Evolutionary conservation across 2,329 filamentous ascomycete species (phyloP).

Genomic region (Colletotrichum karsti): DNA sequence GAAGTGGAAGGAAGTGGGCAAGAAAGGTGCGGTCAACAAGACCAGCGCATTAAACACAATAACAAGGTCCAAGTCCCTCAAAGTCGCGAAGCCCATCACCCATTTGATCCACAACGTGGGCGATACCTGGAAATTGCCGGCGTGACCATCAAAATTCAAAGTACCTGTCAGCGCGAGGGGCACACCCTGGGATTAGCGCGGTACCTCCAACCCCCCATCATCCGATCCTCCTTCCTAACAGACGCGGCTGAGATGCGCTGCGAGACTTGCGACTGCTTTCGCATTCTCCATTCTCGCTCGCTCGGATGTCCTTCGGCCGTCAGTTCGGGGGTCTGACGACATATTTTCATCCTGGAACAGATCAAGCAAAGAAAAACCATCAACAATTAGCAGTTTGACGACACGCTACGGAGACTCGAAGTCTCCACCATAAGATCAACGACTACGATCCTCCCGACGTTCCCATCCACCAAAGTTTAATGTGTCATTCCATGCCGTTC

Average conservation of each 20-base stretch:
- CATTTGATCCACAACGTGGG: conserved; percentile 5
- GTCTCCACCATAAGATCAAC: not conserved
- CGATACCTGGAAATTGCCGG: not conserved
- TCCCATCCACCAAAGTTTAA: conserved; percentile 1
- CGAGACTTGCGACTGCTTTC: conserved; percentile 10
- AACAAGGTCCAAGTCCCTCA: conserved; percentile 21
- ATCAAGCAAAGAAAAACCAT: conserved; percentile 1
- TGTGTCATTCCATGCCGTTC: conserved; percentile 28
- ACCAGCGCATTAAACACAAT: conserved; percentile 29
- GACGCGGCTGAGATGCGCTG: conserved; percentile 25
- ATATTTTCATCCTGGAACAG: not conserved
- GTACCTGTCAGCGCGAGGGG: conserved; percentile 11
- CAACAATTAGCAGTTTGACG: not conserved
- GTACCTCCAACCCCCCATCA: conserved; percentile 19
- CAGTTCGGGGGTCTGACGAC: conserved; percentile 20
- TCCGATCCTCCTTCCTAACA: conserved; percentile 16
- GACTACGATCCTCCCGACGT: not conserved
- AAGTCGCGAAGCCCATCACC: conserved; percentile 7
- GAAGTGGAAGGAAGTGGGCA: conserved; percentile 32
- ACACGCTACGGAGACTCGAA: not conserved
- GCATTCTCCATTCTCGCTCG: conserved; percentile 16
- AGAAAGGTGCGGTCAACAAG: conserved; percentile 34
- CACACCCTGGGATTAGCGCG: not conserved
- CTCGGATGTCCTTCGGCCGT: conserved; percentile 18
- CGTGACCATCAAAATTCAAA: not conserved